phyloP scores from a whole-genome alignment of 192 early-diverging fungal genomes.

The Haplosporangium gracile region DNA sequence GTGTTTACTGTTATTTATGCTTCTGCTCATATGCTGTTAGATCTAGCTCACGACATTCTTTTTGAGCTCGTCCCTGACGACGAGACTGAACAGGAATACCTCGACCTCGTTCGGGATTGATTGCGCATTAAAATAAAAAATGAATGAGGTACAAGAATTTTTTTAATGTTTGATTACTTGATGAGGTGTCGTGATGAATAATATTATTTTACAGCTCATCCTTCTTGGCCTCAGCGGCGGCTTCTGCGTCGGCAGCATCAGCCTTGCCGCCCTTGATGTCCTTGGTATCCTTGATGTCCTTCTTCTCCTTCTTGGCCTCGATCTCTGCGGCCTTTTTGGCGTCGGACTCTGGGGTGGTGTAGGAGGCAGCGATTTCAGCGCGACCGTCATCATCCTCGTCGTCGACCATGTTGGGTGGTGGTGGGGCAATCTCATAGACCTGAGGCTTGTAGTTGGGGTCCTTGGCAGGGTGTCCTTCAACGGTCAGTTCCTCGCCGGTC shows the following conservation, averaged over 20 bases:
- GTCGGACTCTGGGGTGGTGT: conserved; percentile 11
- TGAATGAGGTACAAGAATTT: background rate
- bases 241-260: background rate
- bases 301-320: conserved; percentile 6
- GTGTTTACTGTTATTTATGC: background rate
- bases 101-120: conserved; percentile 1
- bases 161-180: background rate
- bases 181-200: background rate
- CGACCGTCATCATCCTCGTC: conserved; percentile 20
- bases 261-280: conserved; percentile 10
- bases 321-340: background rate
- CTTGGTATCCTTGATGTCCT: conserved; percentile 16
- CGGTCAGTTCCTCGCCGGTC: conserved; percentile 18
- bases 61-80: conserved; percentile 19
- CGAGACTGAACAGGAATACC: conserved; percentile 17
- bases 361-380: conserved; percentile 8
- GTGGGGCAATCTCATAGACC: conserved; percentile 27
- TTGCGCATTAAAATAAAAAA: background rate
- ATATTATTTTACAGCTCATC: conserved; percentile 38
- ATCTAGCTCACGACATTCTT: conserved; percentile 23
- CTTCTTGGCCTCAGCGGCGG: conserved; percentile 10
- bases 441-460: conserved; percentile 25
- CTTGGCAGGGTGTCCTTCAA: conserved; percentile 21
- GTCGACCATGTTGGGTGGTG: conserved; percentile 7
- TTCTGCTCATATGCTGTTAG: conserved; percentile 1